Conservation (phyloP, 176 grass and related monocot genomes). For the Microstegium vimineum region DNA sequence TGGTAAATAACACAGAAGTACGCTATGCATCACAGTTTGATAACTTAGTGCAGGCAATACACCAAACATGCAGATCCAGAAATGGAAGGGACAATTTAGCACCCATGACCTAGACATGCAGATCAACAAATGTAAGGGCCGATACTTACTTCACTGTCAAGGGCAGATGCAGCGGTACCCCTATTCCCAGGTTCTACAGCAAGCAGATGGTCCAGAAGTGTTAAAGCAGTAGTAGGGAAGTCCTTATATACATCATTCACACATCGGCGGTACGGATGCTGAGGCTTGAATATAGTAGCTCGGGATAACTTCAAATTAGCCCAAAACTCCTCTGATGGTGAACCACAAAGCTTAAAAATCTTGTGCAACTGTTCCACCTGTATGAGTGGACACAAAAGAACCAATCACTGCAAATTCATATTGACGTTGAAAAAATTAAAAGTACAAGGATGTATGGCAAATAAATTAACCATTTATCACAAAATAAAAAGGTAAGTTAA, state of each 20-base stretch:
- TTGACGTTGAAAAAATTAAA: conserved; percentile 18
- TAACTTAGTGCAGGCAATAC: neutral
- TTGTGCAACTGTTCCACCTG: conserved; percentile 95
- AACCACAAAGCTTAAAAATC: conserved; percentile 93
- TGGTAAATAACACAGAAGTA: too few species aligned
- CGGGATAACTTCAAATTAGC: conserved; percentile 65
- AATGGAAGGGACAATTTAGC: conserved; percentile 10
- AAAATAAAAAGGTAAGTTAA: neutral
- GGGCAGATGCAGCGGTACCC: too few species aligned
- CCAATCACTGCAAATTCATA: neutral
- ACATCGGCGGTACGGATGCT: conserved; percentile 48
- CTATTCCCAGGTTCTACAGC: neutral
- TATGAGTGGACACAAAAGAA: neutral
- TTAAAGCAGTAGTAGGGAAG: too few species aligned
- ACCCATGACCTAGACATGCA: too few species aligned
- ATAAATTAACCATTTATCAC: conserved; percentile 2
- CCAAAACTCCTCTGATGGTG: conserved; percentile 90
- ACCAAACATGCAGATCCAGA: conserved; percentile 10
- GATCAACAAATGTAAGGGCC: too few species aligned
- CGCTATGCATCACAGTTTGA: too few species aligned
- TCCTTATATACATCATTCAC: too few species aligned
- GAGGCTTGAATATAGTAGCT: conserved; percentile 78
- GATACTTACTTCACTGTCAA: too few species aligned
- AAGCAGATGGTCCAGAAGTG: too few species aligned
- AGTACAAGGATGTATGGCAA: neutral